Percentiles rank a stretch among this genome's conserved stretches.
Evolutionary conservation across 1,284 basidiomycete genomes (phyloP).

Genomic region (Papiliotrema flavescens): DNA sequence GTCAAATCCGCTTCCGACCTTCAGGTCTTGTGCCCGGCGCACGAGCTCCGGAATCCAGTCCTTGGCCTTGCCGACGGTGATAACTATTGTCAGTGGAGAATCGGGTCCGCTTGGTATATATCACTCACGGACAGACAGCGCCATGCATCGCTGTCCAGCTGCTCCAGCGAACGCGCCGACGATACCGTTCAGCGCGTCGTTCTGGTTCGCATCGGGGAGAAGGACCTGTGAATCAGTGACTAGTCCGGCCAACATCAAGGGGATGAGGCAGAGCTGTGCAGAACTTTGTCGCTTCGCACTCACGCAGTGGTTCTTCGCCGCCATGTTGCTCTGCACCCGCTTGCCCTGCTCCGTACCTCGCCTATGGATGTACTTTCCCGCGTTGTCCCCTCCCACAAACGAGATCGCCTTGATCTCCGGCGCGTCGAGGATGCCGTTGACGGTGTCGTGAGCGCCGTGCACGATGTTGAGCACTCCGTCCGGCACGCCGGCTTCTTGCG

Average conservation of each 20-base stretch:
- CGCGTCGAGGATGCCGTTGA: slow-evolving; percentile 89
- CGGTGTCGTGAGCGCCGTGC: slow-evolving; percentile 80
- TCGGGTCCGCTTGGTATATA: background rate
- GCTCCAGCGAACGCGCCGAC: slow-evolving; percentile 91
- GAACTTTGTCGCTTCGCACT: too few relatives aligned
- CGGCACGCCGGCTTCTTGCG: slow-evolving; percentile 67
- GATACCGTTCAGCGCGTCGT: slow-evolving; percentile 82
- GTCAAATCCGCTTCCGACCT: slow-evolving; percentile 83
- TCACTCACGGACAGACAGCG: slow-evolving; percentile 22
- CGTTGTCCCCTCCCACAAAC: slow-evolving; percentile 91
- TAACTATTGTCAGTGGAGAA: slow-evolving; percentile 49
- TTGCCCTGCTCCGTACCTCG: slow-evolving; percentile 62
- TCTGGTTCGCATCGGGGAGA: slow-evolving; percentile 92
- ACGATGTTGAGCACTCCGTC: slow-evolving; percentile 64
- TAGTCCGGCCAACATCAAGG: too few relatives aligned
- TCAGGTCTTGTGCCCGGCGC: slow-evolving; percentile 70
- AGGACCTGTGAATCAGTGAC: slow-evolving; percentile 52
- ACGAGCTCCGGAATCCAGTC: slow-evolving; percentile 77
- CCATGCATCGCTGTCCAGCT: slow-evolving; percentile 64
- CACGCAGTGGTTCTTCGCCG: slow-evolving; percentile 92
- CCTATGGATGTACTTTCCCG: slow-evolving; percentile 88
- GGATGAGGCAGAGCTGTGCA: too few relatives aligned
- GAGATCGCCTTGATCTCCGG: slow-evolving; percentile 85
- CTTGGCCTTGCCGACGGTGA: slow-evolving; percentile 74
- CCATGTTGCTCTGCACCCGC: slow-evolving; percentile 86